Evolutionary conservation across 495 filamentous ascomycete species (phyloP).

Genomic region (Aspergillus mulundensis): DNA sequence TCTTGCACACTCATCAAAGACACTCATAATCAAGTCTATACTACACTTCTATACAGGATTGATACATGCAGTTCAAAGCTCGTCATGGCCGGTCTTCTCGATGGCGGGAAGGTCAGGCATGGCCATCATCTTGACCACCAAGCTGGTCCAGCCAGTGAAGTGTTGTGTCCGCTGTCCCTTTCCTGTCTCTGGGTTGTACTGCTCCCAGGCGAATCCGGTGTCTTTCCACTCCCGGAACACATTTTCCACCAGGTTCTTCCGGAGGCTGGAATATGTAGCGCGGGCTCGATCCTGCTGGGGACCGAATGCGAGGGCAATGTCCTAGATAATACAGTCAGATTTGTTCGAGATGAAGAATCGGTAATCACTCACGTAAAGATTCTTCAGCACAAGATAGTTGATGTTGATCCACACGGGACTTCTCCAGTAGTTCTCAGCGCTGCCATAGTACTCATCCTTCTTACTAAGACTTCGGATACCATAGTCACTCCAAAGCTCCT

Average conservation of each 20-base stretch:
- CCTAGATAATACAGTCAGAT: slow-evolving; percentile 27
- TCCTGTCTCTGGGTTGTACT: slow-evolving; percentile 93
- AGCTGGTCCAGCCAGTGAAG: slow-evolving; percentile 96
- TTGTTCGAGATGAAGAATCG: slow-evolving; percentile 1
- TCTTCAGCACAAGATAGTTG: slow-evolving; percentile 82
- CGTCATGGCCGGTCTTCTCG: slow-evolving; percentile 34
- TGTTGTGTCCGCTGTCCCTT: slow-evolving; percentile 92
- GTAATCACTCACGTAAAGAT: slow-evolving; percentile 68
- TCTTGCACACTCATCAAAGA: slow-evolving; percentile 7
- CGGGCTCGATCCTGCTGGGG: slow-evolving; percentile 66
- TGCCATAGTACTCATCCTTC: slow-evolving; percentile 76
- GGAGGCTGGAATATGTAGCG: slow-evolving; percentile 70
- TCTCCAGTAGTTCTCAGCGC: slow-evolving; percentile 95
- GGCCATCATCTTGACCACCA: slow-evolving; percentile 96
- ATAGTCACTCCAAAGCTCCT: slow-evolving; percentile 81
- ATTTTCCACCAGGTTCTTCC: slow-evolving; percentile 82
- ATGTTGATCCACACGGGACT: slow-evolving; percentile 97
- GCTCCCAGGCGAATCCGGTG: slow-evolving; percentile 98
- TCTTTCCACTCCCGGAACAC: slow-evolving; percentile 83
- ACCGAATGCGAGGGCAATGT: slow-evolving; percentile 47
- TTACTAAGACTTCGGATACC: slow-evolving; percentile 87
- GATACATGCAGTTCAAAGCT: slow-evolving; percentile 29
- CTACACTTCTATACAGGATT: slow-evolving; percentile 22
- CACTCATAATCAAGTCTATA: slow-evolving; percentile 5
- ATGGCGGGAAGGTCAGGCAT: slow-evolving; percentile 60